A percentile compares a stretch with the other conserved stretches of the same genome.
Evolutionary conservation across 495 filamentous ascomycete species (phyloP).

Genomic region (Oidiodendron maius): DNA sequence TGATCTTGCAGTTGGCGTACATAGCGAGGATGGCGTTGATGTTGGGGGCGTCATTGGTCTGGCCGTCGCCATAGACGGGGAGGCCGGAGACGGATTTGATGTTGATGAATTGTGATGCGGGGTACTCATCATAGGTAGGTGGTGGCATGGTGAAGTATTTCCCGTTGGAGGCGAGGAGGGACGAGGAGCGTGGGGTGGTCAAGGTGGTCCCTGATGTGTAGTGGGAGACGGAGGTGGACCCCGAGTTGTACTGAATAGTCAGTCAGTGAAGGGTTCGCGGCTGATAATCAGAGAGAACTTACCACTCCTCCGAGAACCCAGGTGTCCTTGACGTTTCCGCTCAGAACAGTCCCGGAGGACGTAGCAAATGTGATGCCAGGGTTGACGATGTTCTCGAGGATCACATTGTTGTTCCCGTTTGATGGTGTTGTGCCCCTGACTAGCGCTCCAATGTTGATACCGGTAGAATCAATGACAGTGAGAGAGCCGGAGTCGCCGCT

Average conservation of each 20-base stretch:
- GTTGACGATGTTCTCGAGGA: too few relatives aligned
- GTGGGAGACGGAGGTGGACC: too few relatives aligned
- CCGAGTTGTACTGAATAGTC: too few relatives aligned
- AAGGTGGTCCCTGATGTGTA: neutral
- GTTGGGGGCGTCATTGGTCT: constrained; percentile 36
- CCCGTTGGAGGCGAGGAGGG: neutral
- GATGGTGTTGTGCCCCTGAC: neutral
- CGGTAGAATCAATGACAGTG: neutral
- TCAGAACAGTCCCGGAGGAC: too few relatives aligned
- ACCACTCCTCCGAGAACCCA: too few relatives aligned
- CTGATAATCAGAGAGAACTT: too few relatives aligned
- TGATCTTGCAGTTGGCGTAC: constrained; percentile 33
- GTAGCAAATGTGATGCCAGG: too few relatives aligned
- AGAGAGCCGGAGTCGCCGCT: neutral
- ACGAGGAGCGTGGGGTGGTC: neutral
- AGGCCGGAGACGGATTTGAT: constrained; percentile 10
- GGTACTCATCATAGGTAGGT: constrained; percentile 40
- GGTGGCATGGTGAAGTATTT: constrained; percentile 27
- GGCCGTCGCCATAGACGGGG: neutral
- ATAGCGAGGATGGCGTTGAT: constrained; percentile 40
- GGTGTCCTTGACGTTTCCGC: too few relatives aligned
- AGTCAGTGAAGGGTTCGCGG: too few relatives aligned
- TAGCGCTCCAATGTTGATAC: neutral
- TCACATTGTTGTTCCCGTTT: too few relatives aligned
- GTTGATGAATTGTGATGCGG: constrained; percentile 22